Percentiles rank a stretch among this genome's conserved stretches.
Conservation (phyloP, 441 rosid species). For the Arabidopsis hybrid region DNA sequence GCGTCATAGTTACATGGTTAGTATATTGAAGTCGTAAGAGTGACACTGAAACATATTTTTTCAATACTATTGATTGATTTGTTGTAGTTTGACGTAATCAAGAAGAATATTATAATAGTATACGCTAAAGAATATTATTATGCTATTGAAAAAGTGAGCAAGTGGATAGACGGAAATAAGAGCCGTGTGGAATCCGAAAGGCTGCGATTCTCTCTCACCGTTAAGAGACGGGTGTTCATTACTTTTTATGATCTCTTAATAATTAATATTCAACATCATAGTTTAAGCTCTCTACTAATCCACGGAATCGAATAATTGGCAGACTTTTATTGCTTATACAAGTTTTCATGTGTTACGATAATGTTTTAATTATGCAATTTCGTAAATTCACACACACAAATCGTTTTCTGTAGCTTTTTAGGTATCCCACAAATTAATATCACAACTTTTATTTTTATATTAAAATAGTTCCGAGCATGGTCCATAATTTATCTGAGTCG, state of each 20-base stretch:
- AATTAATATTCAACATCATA: slow-evolving; percentile 19
- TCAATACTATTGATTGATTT: slow-evolving; percentile 15
- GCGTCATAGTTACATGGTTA: not conserved
- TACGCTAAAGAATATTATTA: slow-evolving; percentile 16
- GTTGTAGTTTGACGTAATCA: slow-evolving; percentile 39
- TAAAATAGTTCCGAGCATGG: no score
- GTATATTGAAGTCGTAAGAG: slow-evolving; percentile 27
- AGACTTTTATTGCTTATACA: not conserved
- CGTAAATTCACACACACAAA: not conserved
- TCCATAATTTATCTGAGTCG: no score
- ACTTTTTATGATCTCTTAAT: not conserved
- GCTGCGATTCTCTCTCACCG: slow-evolving; percentile 47
- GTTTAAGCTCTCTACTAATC: not conserved
- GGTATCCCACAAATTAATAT: not conserved
- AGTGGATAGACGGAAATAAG: slow-evolving; percentile 39
- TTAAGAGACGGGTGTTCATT: slow-evolving; percentile 43
- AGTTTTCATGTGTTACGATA: not conserved
- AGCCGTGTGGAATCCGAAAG: slow-evolving; percentile 48
- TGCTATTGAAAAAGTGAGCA: slow-evolving; percentile 31
- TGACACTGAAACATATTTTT: slow-evolving; percentile 8
- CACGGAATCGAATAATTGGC: slow-evolving; percentile 11
- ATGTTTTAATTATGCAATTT: not conserved
- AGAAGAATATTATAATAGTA: slow-evolving; percentile 32
- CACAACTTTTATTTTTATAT: no score
- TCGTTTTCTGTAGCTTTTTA: not conserved